phyloP scores from a whole-genome alignment of 352 stramenopile genomes.

The Pythium aristosporum region DNA sequence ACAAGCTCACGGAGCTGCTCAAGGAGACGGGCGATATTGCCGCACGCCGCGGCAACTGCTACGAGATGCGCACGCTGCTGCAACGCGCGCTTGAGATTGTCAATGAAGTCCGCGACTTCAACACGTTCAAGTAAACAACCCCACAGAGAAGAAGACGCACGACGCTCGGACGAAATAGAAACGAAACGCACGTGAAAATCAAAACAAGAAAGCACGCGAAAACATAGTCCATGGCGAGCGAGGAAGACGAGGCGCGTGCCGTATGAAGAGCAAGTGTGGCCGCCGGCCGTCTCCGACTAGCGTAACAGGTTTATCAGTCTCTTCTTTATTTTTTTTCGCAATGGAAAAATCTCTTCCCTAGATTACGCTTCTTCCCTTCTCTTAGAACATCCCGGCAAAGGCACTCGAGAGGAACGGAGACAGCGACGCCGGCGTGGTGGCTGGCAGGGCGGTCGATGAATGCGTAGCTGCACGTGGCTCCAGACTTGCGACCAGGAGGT shows the following conservation, averaged over 20 bases:
- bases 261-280: background rate
- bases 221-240: too few species aligned
- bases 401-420: conserved; percentile 17
- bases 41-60: conserved; percentile 91
- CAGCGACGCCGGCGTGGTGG: background rate
- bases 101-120: conserved; percentile 98
- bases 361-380: background rate
- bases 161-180: background rate
- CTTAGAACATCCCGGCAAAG: conserved; percentile 32
- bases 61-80: conserved; percentile 96
- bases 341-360: background rate
- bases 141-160: conserved; percentile 1
- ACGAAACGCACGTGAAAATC: conserved; percentile 25
- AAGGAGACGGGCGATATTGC: conserved; percentile 95
- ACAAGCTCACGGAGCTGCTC: conserved; percentile 95
- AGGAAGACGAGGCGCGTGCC: background rate
- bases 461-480: conserved; percentile 7
- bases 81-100: conserved; percentile 97
- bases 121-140: conserved; percentile 91
- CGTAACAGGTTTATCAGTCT: too few species aligned
- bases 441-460: background rate
- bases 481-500: conserved; percentile 28
- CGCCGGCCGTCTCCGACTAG: too few species aligned
- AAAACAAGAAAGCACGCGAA: too few species aligned
- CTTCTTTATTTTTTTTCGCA: too few species aligned